Evolutionary conservation across 805 yeast species (phyloP), one percentile per base, ranked within the genome.

Genomic region (Hanseniaspora mollemarum): DNA sequence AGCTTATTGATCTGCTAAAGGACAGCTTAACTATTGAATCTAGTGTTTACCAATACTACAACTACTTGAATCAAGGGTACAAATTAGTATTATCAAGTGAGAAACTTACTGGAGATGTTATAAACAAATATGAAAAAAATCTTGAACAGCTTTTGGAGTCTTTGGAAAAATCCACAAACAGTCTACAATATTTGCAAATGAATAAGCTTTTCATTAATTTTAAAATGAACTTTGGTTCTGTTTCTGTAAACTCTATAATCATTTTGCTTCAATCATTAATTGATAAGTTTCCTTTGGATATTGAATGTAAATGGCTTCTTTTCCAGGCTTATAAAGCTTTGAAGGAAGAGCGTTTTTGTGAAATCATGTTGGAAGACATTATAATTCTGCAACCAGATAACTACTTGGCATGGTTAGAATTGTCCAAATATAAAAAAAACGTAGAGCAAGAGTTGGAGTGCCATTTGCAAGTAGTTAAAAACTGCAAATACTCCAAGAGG

Each of bases 381-480:
- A 64, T 88, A 15, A 59, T 84, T 31, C 71, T 76, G 22, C 73
- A 72, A 51, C 95, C 96, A 1, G 69, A 71, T 54, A 64, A 64
- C 40, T 65, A 60, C 53, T 59, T 57, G 33, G 65, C 64, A 6
- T 65, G 63, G 54, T 60, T 61, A 6, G 54, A 54, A 35, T 36
- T 65, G 16, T 56, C 66, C 12, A 63, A 62, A 46, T 24, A 55
- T 2, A 35, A 56, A 12, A 60, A 60, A 38, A 60, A 59, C 22
- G 56, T 58, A 42, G 53, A 59, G 25, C 46, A 52, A 12, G 51
- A 67, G 44, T 64, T 66, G 13, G 69, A 79, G 57, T 73, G 77
- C 59, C 83, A 76, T 56, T 66, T 81, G 49, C 75, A 94, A 56
- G 67, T 87, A 8, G 79, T 87, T 5, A 97, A 92, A 63, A 69